These are phyloP conservation scores for Platismatia glauca DNA, from an alignment of 495 filamentous ascomycete genomes.

Conservation along the genomic window DNA sequence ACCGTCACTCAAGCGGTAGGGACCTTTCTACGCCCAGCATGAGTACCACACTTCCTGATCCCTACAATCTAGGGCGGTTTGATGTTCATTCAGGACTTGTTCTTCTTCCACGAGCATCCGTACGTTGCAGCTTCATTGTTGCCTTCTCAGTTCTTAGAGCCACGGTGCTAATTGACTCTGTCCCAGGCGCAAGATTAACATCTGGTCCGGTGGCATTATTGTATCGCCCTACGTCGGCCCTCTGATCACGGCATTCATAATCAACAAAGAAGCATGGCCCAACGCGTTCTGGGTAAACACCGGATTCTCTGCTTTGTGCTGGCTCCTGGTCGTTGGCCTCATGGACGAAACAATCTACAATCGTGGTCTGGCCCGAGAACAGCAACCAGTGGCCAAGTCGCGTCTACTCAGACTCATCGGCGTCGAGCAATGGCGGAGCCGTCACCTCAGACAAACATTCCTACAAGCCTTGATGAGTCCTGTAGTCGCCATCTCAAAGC, in stretches of 20 bases:
- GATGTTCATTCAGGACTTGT: conserved; percentile 57
- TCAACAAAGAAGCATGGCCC: conserved; percentile 39
- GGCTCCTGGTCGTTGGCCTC: conserved; percentile 42
- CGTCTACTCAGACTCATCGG: conserved; percentile 34
- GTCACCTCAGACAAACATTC: conserved; percentile 36
- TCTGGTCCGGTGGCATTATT: conserved; percentile 45
- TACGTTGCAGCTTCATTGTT: neutral
- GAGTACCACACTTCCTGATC: no score
- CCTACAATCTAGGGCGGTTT: conserved; percentile 49
- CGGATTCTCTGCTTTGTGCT: conserved; percentile 37
- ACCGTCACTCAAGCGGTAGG: conserved; percentile 43
- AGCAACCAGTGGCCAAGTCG: conserved; percentile 33
- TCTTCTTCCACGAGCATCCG: conserved; percentile 55
- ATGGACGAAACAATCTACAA: conserved; percentile 55
- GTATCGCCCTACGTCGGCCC: conserved; percentile 55
- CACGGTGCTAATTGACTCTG: no score
- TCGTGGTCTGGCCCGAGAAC: conserved; percentile 35
- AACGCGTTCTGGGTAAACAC: conserved; percentile 46
- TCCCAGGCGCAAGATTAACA: conserved; percentile 52
- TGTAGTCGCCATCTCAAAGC: conserved; percentile 40
- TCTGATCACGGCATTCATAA: conserved; percentile 48
- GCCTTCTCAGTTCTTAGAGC: no score
- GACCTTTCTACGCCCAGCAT: neutral
- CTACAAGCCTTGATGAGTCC: conserved; percentile 37
- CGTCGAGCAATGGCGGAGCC: conserved; percentile 37